Evolutionary conservation across 2,329 filamentous ascomycete genomes (phyloP), one percentile per base, ranked within the genome.

Genomic region (Ploettnerulaceae sp.): DNA sequence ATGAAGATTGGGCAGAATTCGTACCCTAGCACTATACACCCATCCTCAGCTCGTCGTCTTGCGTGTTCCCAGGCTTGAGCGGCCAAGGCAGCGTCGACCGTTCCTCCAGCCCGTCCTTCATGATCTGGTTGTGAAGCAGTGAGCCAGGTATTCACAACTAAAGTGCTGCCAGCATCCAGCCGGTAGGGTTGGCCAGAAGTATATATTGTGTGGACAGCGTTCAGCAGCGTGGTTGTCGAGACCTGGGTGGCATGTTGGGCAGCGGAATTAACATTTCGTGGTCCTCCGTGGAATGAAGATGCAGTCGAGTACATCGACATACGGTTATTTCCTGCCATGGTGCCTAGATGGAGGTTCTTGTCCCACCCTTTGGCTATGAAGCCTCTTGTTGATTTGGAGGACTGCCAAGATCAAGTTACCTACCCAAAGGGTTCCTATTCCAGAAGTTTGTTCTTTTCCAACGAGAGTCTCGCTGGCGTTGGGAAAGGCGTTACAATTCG

Each of bases 141-240:
- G 43, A 93, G 76, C 90, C 90, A 96, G 47, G 89, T 96, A 70
- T 97, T 97, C 56, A 97, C 89, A 0, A 93, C 90, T 29, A 97
- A 67, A 65, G 89, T 95, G 26, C 90, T 93, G 57, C 88, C 89
- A 37, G 89, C 83, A 67, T 98, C 93, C 35, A 98, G 78, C 52
- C 77, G 76, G 65, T 95, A 93, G n/a, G 91, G 81, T 61, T 89
- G 81, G 22, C 82, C 82, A 3, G 86, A 81, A 37, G 87, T 77
- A 67, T 95, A 97, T 62, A 86, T 84, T 58, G 88, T 89, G 69
- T 98, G 93, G 35, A 96, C 77, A 46, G 88, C 81, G 69, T 97
- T 97, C 46, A 98, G 78, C 36, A 97, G 77, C 0, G 89, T 95
- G 1, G 90, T 95, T 2, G 91, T 95, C 5, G 91, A 95, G 45